phyloP scores from a whole-genome alignment of 2,329 filamentous ascomycete genomes.

The Pseudogymnoascus sp. region DNA sequence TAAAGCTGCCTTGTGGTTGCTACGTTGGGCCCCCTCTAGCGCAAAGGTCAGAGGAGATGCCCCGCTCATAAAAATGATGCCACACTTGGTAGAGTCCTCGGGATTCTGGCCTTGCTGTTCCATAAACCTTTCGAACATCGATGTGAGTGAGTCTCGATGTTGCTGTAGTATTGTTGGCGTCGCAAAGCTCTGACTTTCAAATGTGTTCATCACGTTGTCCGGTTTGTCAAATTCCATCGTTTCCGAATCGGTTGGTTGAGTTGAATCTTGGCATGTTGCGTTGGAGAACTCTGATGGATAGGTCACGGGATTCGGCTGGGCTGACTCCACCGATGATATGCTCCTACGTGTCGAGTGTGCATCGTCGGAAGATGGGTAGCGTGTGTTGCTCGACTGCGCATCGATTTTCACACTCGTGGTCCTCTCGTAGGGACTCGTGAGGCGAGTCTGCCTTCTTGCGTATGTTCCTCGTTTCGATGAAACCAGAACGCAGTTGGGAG shows the following conservation, averaged over 20 bases:
- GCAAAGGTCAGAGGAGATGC: constrained; percentile 16
- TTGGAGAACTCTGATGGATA: neutral
- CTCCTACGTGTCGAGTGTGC: too few relatives aligned
- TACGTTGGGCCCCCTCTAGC: constrained; percentile 10
- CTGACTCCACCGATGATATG: too few relatives aligned
- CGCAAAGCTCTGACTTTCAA: neutral
- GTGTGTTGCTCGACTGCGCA: too few relatives aligned
- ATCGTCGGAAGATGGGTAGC: too few relatives aligned
- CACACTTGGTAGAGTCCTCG: constrained; percentile 9
- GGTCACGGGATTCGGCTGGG: neutral
- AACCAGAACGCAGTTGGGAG: constrained; percentile 11
- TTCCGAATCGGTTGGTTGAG: neutral
- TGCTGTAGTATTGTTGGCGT: constrained; percentile 1
- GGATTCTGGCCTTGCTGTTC: constrained; percentile 14
- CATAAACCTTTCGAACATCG: constrained; percentile 16
- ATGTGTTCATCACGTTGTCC: too few relatives aligned
- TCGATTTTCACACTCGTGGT: neutral
- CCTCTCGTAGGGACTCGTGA: constrained; percentile 9
- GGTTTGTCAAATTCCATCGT: too few relatives aligned
- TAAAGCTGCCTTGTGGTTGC: neutral
- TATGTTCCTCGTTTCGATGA: constrained; percentile 14
- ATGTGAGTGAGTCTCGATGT: constrained; percentile 13
- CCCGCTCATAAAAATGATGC: constrained; percentile 13
- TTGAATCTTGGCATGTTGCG: constrained; percentile 8
- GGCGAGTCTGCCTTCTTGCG: constrained; percentile 8